Evolutionary conservation across 23 red algal genomes (phyloP).

Genomic region (Gracilaria gracilis): DNA sequence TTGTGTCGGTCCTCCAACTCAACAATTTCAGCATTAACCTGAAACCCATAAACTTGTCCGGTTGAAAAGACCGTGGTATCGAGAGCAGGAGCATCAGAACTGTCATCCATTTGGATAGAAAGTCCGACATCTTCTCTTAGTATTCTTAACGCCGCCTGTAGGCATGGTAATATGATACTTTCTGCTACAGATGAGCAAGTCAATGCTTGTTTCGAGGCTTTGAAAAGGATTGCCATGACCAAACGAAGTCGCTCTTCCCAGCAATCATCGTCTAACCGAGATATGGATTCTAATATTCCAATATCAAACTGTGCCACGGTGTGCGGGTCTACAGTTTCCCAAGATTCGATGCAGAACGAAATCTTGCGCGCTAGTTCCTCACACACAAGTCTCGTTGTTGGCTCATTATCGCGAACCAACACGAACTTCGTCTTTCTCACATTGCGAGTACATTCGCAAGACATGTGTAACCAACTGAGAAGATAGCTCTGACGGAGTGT

Average conservation of each 20-base stretch:
- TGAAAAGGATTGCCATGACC: slow-evolving; percentile 72
- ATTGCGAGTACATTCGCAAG: slow-evolving; percentile 48
- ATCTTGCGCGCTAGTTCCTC: slow-evolving; percentile 56
- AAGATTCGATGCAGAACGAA: slow-evolving; percentile 75
- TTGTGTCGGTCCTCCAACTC: neutral
- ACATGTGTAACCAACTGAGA: slow-evolving; percentile 34
- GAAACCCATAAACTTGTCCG: neutral
- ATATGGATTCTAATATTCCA: slow-evolving; percentile 56
- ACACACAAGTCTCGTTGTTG: slow-evolving; percentile 55
- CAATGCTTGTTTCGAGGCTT: slow-evolving; percentile 51
- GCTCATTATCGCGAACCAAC: slow-evolving; percentile 50
- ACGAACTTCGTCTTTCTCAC: slow-evolving; percentile 48
- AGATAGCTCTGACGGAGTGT: neutral
- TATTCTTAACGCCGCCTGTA: slow-evolving; percentile 54
- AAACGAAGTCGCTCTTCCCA: slow-evolving; percentile 73
- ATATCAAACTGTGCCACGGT: slow-evolving; percentile 70
- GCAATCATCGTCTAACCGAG: slow-evolving; percentile 44
- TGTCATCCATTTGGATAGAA: slow-evolving; percentile 1
- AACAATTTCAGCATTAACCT: neutral
- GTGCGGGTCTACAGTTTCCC: slow-evolving; percentile 62
- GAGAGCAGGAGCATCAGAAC: neutral
- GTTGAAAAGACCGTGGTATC: neutral
- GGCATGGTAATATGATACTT: slow-evolving; percentile 69
- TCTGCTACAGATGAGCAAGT: slow-evolving; percentile 61
- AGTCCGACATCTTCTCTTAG: slow-evolving; percentile 30